phyloP scores from a whole-genome alignment of 108 stramenopile species.

The Cyclostephanos tholiformis region DNA sequence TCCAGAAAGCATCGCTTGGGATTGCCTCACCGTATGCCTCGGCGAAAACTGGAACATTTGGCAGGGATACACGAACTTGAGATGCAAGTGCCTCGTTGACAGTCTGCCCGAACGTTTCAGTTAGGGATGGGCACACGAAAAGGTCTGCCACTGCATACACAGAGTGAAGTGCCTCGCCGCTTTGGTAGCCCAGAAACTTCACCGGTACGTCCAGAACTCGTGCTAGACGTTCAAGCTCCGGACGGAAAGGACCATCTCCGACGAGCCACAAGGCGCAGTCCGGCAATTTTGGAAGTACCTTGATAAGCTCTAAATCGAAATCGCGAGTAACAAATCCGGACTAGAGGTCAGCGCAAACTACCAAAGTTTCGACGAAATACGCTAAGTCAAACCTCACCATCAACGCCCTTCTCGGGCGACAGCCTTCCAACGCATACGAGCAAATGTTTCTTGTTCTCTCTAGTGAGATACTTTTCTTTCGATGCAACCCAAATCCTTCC shows the following conservation, averaged over 20 bases:
- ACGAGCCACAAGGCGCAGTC: constrained; percentile 56
- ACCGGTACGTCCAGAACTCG: constrained; percentile 41
- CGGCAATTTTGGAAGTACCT: constrained; percentile 27
- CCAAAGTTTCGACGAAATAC: background rate
- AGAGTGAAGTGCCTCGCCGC: constrained; percentile 54
- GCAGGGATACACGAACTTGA: constrained; percentile 54
- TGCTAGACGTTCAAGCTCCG: constrained; percentile 38
- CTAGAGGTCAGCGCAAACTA: background rate
- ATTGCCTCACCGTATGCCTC: constrained; percentile 55
- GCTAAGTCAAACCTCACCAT: constrained; percentile 1
- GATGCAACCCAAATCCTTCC: constrained; percentile 43
- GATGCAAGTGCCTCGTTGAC: constrained; percentile 61
- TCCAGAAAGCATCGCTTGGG: constrained; percentile 58
- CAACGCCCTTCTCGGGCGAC: constrained; percentile 55
- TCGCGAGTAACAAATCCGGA: background rate
- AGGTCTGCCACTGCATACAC: constrained; percentile 53
- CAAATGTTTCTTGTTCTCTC: constrained; percentile 37
- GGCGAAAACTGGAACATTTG: constrained; percentile 50
- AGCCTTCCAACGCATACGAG: constrained; percentile 56
- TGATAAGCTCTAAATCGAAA: constrained; percentile 34
- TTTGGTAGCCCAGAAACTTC: constrained; percentile 57
- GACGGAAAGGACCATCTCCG: constrained; percentile 54
- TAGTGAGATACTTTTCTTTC: constrained; percentile 36
- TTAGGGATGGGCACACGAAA: constrained; percentile 56
- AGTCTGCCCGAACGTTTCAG: constrained; percentile 64